Percentiles rank a stretch among this genome's conserved stretches.
Evolutionary conservation across 257 asterid genomes (phyloP).

Genomic region (Nicotiana undulata): DNA sequence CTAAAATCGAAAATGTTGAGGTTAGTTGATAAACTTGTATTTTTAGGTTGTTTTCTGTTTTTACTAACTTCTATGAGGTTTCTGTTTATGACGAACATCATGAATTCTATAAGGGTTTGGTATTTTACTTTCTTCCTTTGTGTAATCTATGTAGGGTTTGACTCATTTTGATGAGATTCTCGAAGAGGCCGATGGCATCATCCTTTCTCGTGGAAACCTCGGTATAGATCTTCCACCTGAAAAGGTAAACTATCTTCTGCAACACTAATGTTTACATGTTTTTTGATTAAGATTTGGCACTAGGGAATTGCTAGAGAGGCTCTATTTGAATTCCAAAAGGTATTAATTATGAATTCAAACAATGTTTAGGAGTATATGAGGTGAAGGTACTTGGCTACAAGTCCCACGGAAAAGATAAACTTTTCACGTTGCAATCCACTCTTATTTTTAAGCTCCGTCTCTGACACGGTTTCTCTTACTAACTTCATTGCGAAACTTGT

Average conservation of each 20-base stretch:
- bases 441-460: not conserved
- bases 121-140: not conserved
- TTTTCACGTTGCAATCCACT: not conserved
- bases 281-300: too few relatives aligned
- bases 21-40: constrained; percentile 24
- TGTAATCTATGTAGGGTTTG: constrained; percentile 48
- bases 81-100: not conserved
- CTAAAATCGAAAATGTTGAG: constrained; percentile 91
- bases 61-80: not conserved
- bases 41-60: not conserved
- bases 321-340: not conserved
- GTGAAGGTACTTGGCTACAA: not conserved
- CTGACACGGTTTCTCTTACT: not conserved
- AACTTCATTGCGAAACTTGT: not conserved
- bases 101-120: not conserved
- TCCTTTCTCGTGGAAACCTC: constrained; percentile 84
- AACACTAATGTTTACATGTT: not conserved
- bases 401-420: too few relatives aligned
- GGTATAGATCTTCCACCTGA: constrained; percentile 93
- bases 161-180: constrained; percentile 86
- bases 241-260: constrained; percentile 43
- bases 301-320: too few relatives aligned
- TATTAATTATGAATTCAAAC: not conserved
- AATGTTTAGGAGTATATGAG: not conserved
- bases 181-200: constrained; percentile 84